These are phyloP conservation scores for Schwanniomyces vanrijiae DNA, from an alignment of 805 yeast genomes.

Conservation along the genomic window DNA sequence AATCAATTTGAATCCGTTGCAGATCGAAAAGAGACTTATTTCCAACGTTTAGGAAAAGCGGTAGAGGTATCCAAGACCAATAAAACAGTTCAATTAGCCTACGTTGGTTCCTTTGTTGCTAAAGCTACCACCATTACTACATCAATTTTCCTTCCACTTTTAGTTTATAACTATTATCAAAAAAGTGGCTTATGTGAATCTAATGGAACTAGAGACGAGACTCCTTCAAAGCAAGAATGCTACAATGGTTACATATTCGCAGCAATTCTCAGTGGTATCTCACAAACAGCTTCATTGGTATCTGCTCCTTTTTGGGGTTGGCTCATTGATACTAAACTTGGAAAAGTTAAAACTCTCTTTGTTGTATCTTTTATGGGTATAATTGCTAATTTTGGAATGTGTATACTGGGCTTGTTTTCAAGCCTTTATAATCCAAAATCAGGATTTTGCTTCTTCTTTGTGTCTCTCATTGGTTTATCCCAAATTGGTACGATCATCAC, in stretches of 20 bases:
- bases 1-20: slow-evolving; percentile 23
- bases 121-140: slow-evolving; percentile 61
- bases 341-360: slow-evolving; percentile 27
- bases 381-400: slow-evolving; percentile 38
- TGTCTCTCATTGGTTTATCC: slow-evolving; percentile 52
- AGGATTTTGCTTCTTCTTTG: slow-evolving; percentile 36
- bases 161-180: slow-evolving; percentile 57
- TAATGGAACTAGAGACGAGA: slow-evolving; percentile 15
- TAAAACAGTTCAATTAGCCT: slow-evolving; percentile 53
- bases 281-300: slow-evolving; percentile 55
- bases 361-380: slow-evolving; percentile 45
- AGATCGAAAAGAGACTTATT: slow-evolving; percentile 19
- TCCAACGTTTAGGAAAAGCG: slow-evolving; percentile 32
- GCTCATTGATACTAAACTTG: slow-evolving; percentile 46
- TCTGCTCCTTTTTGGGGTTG: slow-evolving; percentile 66
- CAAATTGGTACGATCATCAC: slow-evolving; percentile 63
- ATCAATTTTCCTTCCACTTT: slow-evolving; percentile 62
- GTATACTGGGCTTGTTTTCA: slow-evolving; percentile 16
- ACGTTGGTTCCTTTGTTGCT: slow-evolving; percentile 61
- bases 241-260: slow-evolving; percentile 64
- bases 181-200: slow-evolving; percentile 49
- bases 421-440: slow-evolving; percentile 33
- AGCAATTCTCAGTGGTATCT: slow-evolving; percentile 69
- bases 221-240: slow-evolving; percentile 41
- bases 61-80: slow-evolving; percentile 45